phyloP scores from a whole-genome alignment of 345 rosid species.

The Gossypium stocksii region DNA sequence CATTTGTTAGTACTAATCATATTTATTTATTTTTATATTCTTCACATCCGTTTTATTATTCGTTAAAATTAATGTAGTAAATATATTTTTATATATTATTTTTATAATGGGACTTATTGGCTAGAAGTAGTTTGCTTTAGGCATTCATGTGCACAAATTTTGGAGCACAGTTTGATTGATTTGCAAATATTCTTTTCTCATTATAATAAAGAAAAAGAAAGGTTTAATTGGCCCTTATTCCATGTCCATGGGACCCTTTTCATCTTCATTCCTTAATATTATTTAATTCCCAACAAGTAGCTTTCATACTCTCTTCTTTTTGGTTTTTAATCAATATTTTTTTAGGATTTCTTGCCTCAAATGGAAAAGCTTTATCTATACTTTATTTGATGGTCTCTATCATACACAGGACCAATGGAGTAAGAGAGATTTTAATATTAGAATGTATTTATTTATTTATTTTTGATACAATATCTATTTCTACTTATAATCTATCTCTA shows the following conservation, averaged over 20 bases:
- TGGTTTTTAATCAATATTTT: not conserved
- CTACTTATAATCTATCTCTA: too few species aligned
- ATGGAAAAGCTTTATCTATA: not conserved
- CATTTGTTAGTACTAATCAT: too few species aligned
- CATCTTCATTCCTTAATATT: not conserved
- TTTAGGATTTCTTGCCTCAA: constrained; percentile 4
- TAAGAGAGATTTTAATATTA: not conserved
- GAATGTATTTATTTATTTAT: not conserved
- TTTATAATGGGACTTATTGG: too few species aligned
- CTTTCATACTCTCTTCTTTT: not conserved
- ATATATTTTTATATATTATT: too few species aligned
- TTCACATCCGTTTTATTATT: too few species aligned
- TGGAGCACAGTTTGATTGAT: too few species aligned
- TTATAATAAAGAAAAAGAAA: constrained; percentile 6
- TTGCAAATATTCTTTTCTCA: not conserved
- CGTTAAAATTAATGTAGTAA: too few species aligned
- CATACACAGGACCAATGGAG: not conserved
- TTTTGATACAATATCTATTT: too few species aligned
- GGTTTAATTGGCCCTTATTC: not conserved
- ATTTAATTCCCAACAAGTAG: not conserved
- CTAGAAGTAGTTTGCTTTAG: not conserved
- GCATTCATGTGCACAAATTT: not conserved
- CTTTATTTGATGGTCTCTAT: not conserved
- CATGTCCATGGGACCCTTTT: not conserved
- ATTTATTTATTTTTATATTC: too few species aligned